These are phyloP conservation scores for Sporothrix mexicana DNA, from an alignment of 2,329 filamentous ascomycete genomes.

Conservation along the genomic window DNA sequence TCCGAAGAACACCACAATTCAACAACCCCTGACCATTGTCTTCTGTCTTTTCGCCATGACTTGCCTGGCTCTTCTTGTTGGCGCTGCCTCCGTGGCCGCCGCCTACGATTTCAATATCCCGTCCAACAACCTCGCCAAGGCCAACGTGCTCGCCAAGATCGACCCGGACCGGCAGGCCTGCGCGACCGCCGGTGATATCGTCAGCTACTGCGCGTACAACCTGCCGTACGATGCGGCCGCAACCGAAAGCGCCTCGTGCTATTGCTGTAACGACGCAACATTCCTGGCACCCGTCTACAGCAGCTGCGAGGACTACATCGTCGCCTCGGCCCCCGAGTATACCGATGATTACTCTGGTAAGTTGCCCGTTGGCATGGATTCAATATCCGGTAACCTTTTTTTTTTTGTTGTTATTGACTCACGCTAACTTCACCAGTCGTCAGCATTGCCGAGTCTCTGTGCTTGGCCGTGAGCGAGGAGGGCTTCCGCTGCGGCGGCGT, in stretches of 20 bases:
- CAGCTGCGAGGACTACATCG: conserved; percentile 41
- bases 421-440: conserved; percentile 21
- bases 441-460: conserved; percentile 31
- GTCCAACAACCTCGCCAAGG: conserved; percentile 17
- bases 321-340: conserved; percentile 29
- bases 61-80: conserved; percentile 23
- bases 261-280: conserved; percentile 39
- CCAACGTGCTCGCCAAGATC: background rate
- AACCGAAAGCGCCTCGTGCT: conserved; percentile 35
- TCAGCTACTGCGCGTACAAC: conserved; percentile 35
- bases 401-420: no score
- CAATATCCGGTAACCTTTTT: background rate
- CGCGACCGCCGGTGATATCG: conserved; percentile 34
- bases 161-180: conserved; percentile 37
- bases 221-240: conserved; percentile 33
- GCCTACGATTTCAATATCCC: conserved; percentile 17
- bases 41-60: conserved; percentile 18
- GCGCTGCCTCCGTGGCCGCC: conserved; percentile 16
- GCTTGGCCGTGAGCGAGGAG: conserved; percentile 11
- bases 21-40: background rate
- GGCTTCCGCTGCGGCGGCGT: conserved; percentile 33
- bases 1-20: background rate
- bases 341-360: conserved; percentile 33
- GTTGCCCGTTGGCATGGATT: background rate
- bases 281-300: conserved; percentile 37